Conservation (phyloP, 2,329 filamentous ascomycete genomes). For the Kalmusia sp. region DNA sequence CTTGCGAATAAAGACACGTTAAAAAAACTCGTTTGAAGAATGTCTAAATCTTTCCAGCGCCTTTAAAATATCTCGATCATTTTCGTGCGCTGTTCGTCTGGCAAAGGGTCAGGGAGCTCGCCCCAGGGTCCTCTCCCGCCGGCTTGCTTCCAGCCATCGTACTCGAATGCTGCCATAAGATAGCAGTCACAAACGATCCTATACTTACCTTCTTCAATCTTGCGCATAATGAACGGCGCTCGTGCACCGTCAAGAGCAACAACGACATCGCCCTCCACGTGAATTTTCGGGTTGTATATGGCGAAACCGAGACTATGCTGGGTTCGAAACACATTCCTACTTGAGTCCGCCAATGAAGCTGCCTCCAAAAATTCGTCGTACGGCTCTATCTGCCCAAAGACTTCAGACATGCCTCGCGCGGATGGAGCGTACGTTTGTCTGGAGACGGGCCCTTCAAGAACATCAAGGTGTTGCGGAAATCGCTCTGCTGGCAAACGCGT, state of each 20-base stretch:
- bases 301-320: constrained; percentile 4
- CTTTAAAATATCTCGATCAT: neutral
- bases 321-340: neutral
- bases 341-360: neutral
- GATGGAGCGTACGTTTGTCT: too few species aligned
- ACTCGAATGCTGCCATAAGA: constrained; percentile 13
- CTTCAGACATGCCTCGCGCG: too few species aligned
- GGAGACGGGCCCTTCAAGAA: too few species aligned
- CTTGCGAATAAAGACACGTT: too few species aligned
- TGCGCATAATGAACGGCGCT: constrained; percentile 9
- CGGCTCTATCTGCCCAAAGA: too few species aligned
- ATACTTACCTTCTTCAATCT: neutral
- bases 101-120: neutral
- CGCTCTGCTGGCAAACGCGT: too few species aligned
- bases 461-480: too few species aligned
- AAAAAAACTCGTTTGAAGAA: constrained; percentile 13
- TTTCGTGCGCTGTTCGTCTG: neutral
- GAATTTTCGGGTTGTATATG: neutral
- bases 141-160: constrained; percentile 13
- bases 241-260: constrained; percentile 12
- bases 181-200: constrained; percentile 14
- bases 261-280: neutral
- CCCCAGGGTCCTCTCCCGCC: neutral
- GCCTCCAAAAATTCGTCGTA: neutral
- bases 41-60: neutral